These are phyloP conservation scores for Yarrowia sp. DNA, from an alignment of 805 yeast genomes.

Conservation along the genomic window DNA sequence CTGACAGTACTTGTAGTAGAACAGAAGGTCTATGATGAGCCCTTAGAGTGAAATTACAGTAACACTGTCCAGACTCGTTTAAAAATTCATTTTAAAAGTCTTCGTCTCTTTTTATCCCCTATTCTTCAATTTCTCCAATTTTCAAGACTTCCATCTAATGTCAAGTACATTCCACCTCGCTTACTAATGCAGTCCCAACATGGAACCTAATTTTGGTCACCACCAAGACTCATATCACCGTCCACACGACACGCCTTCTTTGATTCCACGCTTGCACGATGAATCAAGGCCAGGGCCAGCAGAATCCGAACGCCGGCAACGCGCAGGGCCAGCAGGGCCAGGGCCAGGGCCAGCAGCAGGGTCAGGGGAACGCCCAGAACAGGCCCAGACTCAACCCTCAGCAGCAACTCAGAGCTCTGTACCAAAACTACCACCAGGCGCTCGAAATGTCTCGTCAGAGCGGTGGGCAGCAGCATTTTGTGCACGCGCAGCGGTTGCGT, in stretches of 20 bases:
- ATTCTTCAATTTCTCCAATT: too few relatives aligned
- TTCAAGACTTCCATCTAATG: too few relatives aligned
- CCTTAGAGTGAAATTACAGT: too few relatives aligned
- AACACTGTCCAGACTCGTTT: too few relatives aligned
- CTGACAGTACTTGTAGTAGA: too few relatives aligned
- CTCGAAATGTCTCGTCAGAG: constrained; percentile 44
- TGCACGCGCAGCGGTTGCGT: constrained; percentile 48
- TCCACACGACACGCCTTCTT: constrained; percentile 19
- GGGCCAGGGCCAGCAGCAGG: constrained; percentile 30
- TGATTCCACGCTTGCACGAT: constrained; percentile 5
- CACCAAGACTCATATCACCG: neutral
- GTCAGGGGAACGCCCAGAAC: constrained; percentile 27
- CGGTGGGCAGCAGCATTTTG: constrained; percentile 48
- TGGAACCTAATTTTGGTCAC: constrained; percentile 11
- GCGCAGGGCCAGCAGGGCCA: constrained; percentile 28
- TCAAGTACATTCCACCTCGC: too few relatives aligned
- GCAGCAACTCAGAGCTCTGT: constrained; percentile 46
- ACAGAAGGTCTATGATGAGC: too few relatives aligned
- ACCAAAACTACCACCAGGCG: constrained; percentile 48
- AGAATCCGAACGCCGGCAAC: constrained; percentile 26
- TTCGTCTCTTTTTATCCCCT: too few relatives aligned
- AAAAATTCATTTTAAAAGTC: too few relatives aligned
- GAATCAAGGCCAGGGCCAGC: constrained; percentile 38
- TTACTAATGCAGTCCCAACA: constrained; percentile 13
- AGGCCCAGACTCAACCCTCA: constrained; percentile 31